These are phyloP conservation scores for Hanseniaspora jakobsenii DNA, from an alignment of 805 yeast genomes.

Conservation along the genomic window DNA sequence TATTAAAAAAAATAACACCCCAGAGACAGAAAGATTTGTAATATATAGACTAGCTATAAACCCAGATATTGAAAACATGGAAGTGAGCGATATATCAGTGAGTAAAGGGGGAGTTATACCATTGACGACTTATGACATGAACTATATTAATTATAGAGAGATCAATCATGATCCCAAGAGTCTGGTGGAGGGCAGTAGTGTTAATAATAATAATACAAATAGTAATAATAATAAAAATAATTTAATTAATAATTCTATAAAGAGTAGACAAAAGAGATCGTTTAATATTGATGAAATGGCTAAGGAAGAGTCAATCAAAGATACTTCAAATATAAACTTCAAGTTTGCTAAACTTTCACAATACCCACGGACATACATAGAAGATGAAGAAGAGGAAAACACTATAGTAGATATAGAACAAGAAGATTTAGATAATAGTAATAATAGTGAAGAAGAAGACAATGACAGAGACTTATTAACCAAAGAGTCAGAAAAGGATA, in stretches of 20 bases:
- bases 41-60: conserved; percentile 4
- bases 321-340: conserved; percentile 12
- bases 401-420: no score
- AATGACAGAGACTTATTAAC: conserved; percentile 9
- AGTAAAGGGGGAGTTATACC: conserved; percentile 15
- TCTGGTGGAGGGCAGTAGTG: conserved; percentile 7
- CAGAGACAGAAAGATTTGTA: neutral
- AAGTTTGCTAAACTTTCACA: conserved; percentile 9
- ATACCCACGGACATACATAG: conserved; percentile 10
- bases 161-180: conserved; percentile 12
- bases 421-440: conserved; percentile 1
- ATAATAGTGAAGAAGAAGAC: conserved; percentile 9
- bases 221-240: no score
- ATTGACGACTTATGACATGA: conserved; percentile 9
- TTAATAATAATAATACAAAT: no score
- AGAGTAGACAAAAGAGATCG: conserved; percentile 13
- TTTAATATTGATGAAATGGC: conserved; percentile 15
- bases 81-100: conserved; percentile 10
- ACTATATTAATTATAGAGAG: conserved; percentile 13
- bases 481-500: neutral
- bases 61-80: conserved; percentile 9
- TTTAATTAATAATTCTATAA: neutral
- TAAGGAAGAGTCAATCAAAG: conserved; percentile 9
- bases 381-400: conserved; percentile 5
- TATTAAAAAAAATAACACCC: neutral